Base-by-base conservation (phyloP, 495 filamentous ascomycete genomes). In the Penicillium crystallinum region DNA sequence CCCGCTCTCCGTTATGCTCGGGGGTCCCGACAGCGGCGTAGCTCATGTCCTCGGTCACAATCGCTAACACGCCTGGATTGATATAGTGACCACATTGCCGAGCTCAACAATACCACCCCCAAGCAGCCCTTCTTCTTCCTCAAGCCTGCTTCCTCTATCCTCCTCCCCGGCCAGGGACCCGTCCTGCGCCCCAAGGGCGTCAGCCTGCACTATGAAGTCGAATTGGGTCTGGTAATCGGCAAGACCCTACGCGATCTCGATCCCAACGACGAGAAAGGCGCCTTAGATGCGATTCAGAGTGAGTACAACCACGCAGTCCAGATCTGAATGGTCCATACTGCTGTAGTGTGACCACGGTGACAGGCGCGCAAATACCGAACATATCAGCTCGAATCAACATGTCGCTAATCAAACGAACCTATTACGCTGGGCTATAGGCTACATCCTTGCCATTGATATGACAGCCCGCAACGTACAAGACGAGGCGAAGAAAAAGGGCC, bases 111-210 rank as follows among this genome's bases (percentile, higher is more conserved):
- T 69, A 74, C 78, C 49, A 78, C 81, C 38, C 91, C 93, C 49
- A 90, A 88, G 68, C 88, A 95, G 65, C 93, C 95, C 6, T 97
- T 99, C 74, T 99, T 95, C 84, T 99, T 99, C 82, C 81, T 96
- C 54, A 99, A 99, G 79, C 95, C 93, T 6, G 65, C 90, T 0
- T 83, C 84, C 47, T 84, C 90, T 15, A 85, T 99, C 55, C 80
- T 96, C 1, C 77, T 84, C 14, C 91, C 91, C 2, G 76, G 77
- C 34, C 76, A 78, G 23, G 91, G 95, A 4, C 87, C 91, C n/a
- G 83, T 96, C 33, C 81, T 95, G 47, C 81, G 84, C 34, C 93
- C 93, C 15, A 77, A 71, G 52, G 92, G 91, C 54, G 84, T 90
- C 34, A 86, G 82, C 46, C 75, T 96, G 38, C 92, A 97, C 72